These are phyloP conservation scores for Suaeda aralocaspica DNA, from an alignment of 148 eudicot genomes.

Conservation along the genomic window DNA sequence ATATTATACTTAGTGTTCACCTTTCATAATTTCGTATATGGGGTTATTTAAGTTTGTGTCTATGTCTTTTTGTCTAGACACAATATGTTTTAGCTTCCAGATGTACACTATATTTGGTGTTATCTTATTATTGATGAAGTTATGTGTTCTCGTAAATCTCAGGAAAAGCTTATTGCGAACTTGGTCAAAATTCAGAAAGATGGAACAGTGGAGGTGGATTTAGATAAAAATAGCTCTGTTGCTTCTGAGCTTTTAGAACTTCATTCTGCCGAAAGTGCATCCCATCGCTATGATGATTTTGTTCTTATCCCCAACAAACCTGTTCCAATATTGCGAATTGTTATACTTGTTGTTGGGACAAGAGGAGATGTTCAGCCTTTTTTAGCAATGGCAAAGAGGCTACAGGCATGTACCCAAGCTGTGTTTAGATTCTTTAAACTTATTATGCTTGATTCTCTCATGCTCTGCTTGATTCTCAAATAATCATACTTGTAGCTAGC, in stretches of 20 bases:
- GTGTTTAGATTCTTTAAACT: not conserved
- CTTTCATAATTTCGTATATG: too few species aligned
- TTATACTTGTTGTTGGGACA: slow-evolving; percentile 88
- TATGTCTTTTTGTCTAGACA: too few species aligned
- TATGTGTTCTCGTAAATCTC: slow-evolving; percentile 23
- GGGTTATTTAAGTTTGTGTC: too few species aligned
- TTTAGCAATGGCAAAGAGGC: slow-evolving; percentile 80
- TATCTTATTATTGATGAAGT: slow-evolving; percentile 10
- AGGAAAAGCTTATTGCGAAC: slow-evolving; percentile 70
- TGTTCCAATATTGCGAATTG: slow-evolving; percentile 75
- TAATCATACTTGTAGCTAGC: not conserved
- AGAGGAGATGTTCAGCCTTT: slow-evolving; percentile 99
- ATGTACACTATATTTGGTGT: not conserved
- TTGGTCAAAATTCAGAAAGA: slow-evolving; percentile 80
- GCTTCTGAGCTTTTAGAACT: slow-evolving; percentile 78
- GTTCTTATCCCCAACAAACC: slow-evolving; percentile 38
- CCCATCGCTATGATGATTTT: slow-evolving; percentile 33
- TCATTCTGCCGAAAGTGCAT: slow-evolving; percentile 46
- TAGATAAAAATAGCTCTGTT: slow-evolving; percentile 51
- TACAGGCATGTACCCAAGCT: slow-evolving; percentile 52
- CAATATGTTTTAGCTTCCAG: too few species aligned
- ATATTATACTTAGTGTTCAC: too few species aligned
- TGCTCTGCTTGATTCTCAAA: not conserved
- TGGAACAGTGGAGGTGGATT: slow-evolving; percentile 87
- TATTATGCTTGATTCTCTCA: not conserved